Base-by-base conservation (phyloP, 768 basidiomycete genomes). In the Leccinum subtestaceum region DNA sequence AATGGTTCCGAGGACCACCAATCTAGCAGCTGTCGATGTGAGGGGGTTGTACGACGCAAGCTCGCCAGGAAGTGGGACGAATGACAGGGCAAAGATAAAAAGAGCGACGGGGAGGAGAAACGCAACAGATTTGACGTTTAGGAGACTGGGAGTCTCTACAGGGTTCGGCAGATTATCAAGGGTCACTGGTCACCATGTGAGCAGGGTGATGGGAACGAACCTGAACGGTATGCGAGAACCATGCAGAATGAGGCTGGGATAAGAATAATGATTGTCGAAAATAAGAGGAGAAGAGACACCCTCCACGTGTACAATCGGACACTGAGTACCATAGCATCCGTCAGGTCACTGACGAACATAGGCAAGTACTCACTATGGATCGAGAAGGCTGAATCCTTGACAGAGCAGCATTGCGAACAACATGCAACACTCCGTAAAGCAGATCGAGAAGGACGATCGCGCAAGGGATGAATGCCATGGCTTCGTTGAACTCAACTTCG, bases 1-100 rank as follows among this genome's bases (percentile, higher is more conserved):
- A 31, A 86, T 77, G 0, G 87, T 92, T 2, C 92, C 92, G 21
- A 93, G 72, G 19, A 92, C 87, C 19, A 88, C 82, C 13, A 93
- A 78, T 11, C 91, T 82, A 2, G 87, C 76, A 2, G 86, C 75
- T 1, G 81, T 76, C 1, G 83, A 75, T 9, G 80, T 81, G 25
- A 80, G 74, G 2, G 76, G 67, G 55, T 81, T 78, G 46, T 76
- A 68, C 6, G 73, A 67, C 63, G 66, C 60, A 5, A 84, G 69
- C n/a, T 78, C 79, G 19, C 71, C 60, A 5, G 89, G 90, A 13
- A 92, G 78, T 3, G 90, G 89, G 34, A 91, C 79, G 55, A 83
- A 82, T 19, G 86, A 89, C 25, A 93, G 73, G 2, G 78, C 71
- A 59, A 85, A 78, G 31, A 91, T 73, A 62, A 84, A 89, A 4